Base-by-base conservation (phyloP, 768 basidiomycete species). In the Naganishia friedmannii region DNA sequence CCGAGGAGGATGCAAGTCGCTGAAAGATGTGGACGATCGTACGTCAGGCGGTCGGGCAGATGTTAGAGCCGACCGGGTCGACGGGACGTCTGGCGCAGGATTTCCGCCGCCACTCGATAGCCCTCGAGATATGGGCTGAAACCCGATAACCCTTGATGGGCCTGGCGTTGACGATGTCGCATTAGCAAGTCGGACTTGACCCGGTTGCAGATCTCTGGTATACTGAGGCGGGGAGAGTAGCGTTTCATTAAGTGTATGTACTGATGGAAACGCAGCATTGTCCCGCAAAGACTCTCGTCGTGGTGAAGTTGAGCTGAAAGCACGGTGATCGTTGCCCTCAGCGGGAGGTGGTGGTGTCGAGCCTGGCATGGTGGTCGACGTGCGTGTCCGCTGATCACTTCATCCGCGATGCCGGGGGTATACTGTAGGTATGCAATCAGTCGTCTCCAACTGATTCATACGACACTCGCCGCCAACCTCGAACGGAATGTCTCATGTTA, bases 141-240 rank as follows among this genome's bases (percentile, higher is more conserved):
- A 63, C 13, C 60, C 60, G 23, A 63, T 42, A 28, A 63, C 42
- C n/a, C 60, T 42, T 9, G 60, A 63, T 13, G 60, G 60, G 37
- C 60, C 60, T 13, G 60, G n/a, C 19, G 57, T 21, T 15, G 34
- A 63, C 9, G 7, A n/a, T 26, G 39, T 19, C 1, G 28, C 23
- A 34, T 31, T 34, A 6, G 54, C 37, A 19, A 63, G 42, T 13
- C 60, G 37, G 46, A 21, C 23, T n/a, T 63, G 60, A 28, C 60
- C 60, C 9, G 60, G 60, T 29, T 37, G 60, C 8, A 63, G 60
- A 29, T 63, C 32, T 42, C 60, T 63, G 13, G 37, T 29, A 29
- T 63, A 63, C 39, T 63, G 39, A 19, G 60, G 60, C 39, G 60
- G 60, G 28, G 60, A 63, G n/a, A 42, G 60, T 34, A 63, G 15